Percentiles rank a stretch among this genome's conserved stretches.
These are phyloP conservation scores for Comarum palustre DNA, from an alignment of 306 rosid genomes.

Conservation along the genomic window DNA sequence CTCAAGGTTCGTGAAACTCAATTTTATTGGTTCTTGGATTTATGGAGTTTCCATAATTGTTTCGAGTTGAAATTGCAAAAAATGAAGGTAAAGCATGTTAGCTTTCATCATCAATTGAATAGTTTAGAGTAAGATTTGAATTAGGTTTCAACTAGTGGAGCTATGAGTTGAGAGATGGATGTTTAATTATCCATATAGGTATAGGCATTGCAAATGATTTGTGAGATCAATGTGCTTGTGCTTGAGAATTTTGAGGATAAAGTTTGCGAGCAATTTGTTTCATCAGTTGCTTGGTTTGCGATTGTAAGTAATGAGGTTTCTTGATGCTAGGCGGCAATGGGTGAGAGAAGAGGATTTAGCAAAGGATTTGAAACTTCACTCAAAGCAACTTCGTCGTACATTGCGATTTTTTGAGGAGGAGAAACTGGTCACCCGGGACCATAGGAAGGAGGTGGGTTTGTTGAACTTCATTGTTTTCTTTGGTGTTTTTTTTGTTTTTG, in stretches of 20 bases:
- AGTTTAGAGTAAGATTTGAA: background rate
- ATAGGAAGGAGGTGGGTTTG: conserved; percentile 72
- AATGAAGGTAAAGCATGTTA: no score
- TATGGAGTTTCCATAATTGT: background rate
- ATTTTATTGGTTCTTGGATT: conserved; percentile 8
- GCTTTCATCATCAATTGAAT: background rate
- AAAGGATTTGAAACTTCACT: conserved; percentile 86
- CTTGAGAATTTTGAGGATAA: conserved; percentile 1
- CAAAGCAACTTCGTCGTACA: conserved; percentile 87
- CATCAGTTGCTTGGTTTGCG: background rate
- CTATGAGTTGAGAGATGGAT: background rate
- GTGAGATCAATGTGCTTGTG: background rate
- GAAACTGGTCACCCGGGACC: conserved; percentile 83
- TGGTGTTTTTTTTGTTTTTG: conserved; percentile 11
- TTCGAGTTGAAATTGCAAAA: background rate
- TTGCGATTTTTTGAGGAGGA: conserved; percentile 87
- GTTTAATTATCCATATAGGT: background rate
- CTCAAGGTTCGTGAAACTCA: conserved; percentile 52
- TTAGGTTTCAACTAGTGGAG: background rate
- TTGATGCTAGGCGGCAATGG: conserved; percentile 75
- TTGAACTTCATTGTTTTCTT: conserved; percentile 19
- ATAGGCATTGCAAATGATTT: background rate
- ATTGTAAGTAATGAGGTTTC: background rate
- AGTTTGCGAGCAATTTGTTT: conserved; percentile 3
- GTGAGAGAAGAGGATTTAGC: conserved; percentile 96